Conservation (phyloP, 1,284 basidiomycete species). For the Ceratobasidium sp. region DNA sequence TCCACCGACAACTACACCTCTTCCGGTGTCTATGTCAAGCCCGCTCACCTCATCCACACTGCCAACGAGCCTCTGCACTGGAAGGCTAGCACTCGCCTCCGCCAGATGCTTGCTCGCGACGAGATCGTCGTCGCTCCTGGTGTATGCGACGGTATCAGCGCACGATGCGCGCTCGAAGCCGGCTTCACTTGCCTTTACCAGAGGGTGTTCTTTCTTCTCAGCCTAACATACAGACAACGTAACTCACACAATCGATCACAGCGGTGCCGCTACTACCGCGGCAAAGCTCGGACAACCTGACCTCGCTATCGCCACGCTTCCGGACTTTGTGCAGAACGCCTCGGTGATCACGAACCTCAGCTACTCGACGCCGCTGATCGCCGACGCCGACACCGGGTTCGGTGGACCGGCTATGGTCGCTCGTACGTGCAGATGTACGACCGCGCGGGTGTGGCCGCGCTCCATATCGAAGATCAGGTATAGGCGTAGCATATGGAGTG, state of each 20-base stretch:
- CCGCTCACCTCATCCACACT: constrained; percentile 28
- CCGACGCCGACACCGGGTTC: too few relatives aligned
- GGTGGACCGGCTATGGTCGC: too few relatives aligned
- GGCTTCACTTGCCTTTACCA: constrained; percentile 80
- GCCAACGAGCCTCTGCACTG: constrained; percentile 58
- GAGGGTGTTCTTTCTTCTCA: constrained; percentile 48
- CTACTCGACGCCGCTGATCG: too few relatives aligned
- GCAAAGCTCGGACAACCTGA: constrained; percentile 79
- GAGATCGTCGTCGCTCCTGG: constrained; percentile 79
- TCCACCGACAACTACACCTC: too few relatives aligned
- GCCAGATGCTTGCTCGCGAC: constrained; percentile 76
- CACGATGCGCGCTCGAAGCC: constrained; percentile 76
- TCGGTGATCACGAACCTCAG: constrained; percentile 71
- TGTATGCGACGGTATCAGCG: constrained; percentile 75
- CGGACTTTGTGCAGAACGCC: constrained; percentile 71
- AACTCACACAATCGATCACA: too few relatives aligned
- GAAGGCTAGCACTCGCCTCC: constrained; percentile 72
- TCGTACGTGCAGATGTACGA: too few relatives aligned
- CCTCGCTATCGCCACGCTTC: constrained; percentile 79
- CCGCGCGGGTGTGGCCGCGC: too few relatives aligned
- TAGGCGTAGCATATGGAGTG: constrained; percentile 43
- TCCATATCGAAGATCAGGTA: constrained; percentile 83
- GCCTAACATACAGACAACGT: too few relatives aligned
- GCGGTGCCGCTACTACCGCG: constrained; percentile 80
- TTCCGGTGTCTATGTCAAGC: constrained; percentile 7